Conservation (phyloP, 495 filamentous ascomycete species). For the Aspergillus wentii region DNA sequence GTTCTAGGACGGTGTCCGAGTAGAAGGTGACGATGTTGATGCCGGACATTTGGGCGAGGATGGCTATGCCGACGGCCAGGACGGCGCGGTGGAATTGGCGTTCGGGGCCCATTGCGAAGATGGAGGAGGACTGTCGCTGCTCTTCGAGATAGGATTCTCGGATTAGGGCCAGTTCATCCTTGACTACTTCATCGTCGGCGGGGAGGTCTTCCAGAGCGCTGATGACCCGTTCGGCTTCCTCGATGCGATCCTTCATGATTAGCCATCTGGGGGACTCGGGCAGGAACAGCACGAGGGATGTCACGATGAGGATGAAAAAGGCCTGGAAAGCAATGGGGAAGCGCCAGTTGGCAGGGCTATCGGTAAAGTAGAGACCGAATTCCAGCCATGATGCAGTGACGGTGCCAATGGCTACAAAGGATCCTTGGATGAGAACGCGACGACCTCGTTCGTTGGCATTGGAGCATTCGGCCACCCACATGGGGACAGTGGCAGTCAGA, state of each 20-base stretch:
- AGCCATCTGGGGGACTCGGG: constrained; percentile 26
- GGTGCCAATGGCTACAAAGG: constrained; percentile 9
- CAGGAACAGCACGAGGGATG: constrained; percentile 11
- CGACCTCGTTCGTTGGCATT: constrained; percentile 1
- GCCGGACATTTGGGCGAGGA: constrained; percentile 23
- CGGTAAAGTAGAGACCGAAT: constrained; percentile 37
- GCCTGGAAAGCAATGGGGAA: constrained; percentile 45
- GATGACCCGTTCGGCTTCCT: constrained; percentile 2
- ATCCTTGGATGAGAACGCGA: constrained; percentile 2
- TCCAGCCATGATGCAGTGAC: constrained; percentile 22
- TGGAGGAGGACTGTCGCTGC: not conserved
- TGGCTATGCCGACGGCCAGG: constrained; percentile 17
- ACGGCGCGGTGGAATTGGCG: constrained; percentile 21
- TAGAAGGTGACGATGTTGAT: constrained; percentile 27
- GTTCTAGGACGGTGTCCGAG: constrained; percentile 17
- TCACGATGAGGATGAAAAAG: constrained; percentile 28
- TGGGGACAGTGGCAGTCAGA: constrained; percentile 5
- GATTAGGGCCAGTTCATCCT: not conserved
- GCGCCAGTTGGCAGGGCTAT: constrained; percentile 36
- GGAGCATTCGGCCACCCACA: constrained; percentile 7
- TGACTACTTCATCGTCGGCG: not conserved
- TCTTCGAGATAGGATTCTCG: not conserved
- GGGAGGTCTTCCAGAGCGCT: not conserved
- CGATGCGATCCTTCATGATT: constrained; percentile 8
- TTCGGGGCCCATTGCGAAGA: not conserved